A percentile compares a stretch with the other conserved stretches of the same genome.
phyloP scores from a whole-genome alignment of 352 stramenopile species.

The Phytophthora sp. region DNA sequence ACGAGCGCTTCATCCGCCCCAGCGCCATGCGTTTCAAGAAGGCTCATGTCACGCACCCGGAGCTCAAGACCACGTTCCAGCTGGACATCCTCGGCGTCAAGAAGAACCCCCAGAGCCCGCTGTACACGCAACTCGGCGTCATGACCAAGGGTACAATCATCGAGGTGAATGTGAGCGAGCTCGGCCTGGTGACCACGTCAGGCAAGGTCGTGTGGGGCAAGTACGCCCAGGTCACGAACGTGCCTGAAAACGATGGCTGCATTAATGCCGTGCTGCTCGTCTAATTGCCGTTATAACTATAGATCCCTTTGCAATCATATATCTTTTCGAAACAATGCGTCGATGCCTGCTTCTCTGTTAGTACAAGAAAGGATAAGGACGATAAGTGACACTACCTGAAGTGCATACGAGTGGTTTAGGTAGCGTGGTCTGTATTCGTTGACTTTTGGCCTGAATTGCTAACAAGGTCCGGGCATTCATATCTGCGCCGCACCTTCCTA shows the following conservation, averaged over 20 bases:
- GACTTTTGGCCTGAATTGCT: not conserved
- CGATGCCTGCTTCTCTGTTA: not conserved
- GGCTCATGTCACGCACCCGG: conserved; percentile 99
- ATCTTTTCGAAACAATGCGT: conserved; percentile 25
- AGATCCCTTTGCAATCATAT: conserved; percentile 40
- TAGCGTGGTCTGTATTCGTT: too few relatives aligned
- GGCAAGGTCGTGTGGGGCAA: conserved; percentile 99
- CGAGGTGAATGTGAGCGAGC: conserved; percentile 99
- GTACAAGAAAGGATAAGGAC: too few relatives aligned
- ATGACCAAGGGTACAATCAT: conserved; percentile 99
- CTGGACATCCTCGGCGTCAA: conserved; percentile 99
- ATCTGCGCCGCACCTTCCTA: not conserved
- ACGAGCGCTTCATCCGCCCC: conserved; percentile 99
- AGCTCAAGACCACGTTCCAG: conserved; percentile 99
- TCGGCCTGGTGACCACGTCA: conserved; percentile 98
- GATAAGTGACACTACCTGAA: too few relatives aligned
- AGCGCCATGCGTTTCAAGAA: conserved; percentile 99
- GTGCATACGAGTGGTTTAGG: too few relatives aligned
- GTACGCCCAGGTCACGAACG: conserved; percentile 99
- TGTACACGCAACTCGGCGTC: conserved; percentile 98
- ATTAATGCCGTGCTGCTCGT: conserved; percentile 99
- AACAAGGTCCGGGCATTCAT: conserved; percentile 14
- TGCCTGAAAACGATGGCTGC: conserved; percentile 99
- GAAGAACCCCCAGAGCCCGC: conserved; percentile 98
- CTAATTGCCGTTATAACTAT: conserved; percentile 78